These are phyloP conservation scores for Penicillium sp. DNA, from an alignment of 2,329 filamentous ascomycete genomes.

Conservation along the genomic window DNA sequence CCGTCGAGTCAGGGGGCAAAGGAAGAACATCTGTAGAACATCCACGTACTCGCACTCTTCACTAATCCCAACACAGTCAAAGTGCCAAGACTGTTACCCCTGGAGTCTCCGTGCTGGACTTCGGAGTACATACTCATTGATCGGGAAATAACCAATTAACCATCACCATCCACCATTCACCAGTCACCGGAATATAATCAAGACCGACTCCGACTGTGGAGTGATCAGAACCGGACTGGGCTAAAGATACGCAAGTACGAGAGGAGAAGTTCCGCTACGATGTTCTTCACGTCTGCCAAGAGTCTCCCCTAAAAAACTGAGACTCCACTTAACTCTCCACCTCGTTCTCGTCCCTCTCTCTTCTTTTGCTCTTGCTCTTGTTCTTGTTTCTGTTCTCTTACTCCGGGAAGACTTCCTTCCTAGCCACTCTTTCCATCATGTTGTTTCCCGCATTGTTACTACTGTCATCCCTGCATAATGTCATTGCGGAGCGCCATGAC, in stretches of 20 bases:
- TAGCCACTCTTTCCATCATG: slow-evolving; percentile 29
- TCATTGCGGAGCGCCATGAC: slow-evolving; percentile 24
- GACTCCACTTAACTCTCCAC: neutral
- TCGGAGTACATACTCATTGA: too few relatives aligned
- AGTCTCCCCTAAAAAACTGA: neutral
- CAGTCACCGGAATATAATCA: neutral
- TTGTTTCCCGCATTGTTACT: slow-evolving; percentile 22
- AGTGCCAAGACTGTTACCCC: slow-evolving; percentile 12
- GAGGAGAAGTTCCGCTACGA: neutral
- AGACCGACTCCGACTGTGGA: neutral
- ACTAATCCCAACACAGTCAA: neutral
- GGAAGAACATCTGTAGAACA: neutral
- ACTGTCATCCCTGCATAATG: slow-evolving; percentile 21
- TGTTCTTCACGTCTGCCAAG: slow-evolving; percentile 20
- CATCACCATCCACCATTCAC: too few relatives aligned
- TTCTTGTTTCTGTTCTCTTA: slow-evolving; percentile 4
- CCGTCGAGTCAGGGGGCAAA: neutral
- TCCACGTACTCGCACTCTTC: neutral
- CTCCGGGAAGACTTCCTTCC: slow-evolving; percentile 22
- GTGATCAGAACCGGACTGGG: slow-evolving; percentile 2
- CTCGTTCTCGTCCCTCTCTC: neutral
- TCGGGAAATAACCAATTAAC: too few relatives aligned
- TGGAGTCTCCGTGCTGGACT: slow-evolving; percentile 1
- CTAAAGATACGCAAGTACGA: slow-evolving; percentile 14
- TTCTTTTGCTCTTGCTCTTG: slow-evolving; percentile 7